Conservation (phyloP, 768 basidiomycete species). For the Floccularia luteovirens region DNA sequence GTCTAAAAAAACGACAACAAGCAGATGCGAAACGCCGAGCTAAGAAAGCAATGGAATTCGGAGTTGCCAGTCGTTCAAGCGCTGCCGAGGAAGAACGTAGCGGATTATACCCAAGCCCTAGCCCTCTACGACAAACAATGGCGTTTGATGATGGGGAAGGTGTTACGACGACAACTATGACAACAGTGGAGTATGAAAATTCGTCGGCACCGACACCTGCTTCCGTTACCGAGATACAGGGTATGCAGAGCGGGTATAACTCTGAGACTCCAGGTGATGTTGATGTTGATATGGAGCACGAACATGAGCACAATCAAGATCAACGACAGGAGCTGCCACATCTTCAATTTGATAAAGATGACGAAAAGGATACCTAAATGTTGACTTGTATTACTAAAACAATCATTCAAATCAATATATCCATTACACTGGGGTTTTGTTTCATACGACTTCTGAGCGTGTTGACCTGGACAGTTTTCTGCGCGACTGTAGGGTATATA, state of each 20-base stretch:
- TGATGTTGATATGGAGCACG: conserved; percentile 23
- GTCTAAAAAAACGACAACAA: conserved; percentile 41
- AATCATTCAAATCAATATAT: too few relatives aligned
- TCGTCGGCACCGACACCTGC: conserved; percentile 46
- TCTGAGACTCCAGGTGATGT: conserved; percentile 33
- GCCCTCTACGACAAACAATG: conserved; percentile 34
- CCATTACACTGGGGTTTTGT: too few relatives aligned
- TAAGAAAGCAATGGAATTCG: conserved; percentile 7
- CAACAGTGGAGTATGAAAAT: conserved; percentile 25
- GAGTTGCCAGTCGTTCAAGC: background rate
- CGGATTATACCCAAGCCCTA: conserved; percentile 20
- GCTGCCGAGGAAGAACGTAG: conserved; percentile 1
- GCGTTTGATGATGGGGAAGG: conserved; percentile 24
- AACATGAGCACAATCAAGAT: conserved; percentile 15
- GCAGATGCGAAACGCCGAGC: conserved; percentile 36
- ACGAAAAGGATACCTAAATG: too few relatives aligned
- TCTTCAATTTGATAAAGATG: too few relatives aligned
- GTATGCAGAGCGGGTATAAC: conserved; percentile 48
- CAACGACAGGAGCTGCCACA: too few relatives aligned
- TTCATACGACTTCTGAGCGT: too few relatives aligned
- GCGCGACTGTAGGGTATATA: too few relatives aligned
- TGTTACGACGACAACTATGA: too few relatives aligned
- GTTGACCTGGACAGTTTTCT: too few relatives aligned
- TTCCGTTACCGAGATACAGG: conserved; percentile 41
- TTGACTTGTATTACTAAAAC: too few relatives aligned